Evolutionary conservation across 805 yeast species (phyloP), one percentile per base, ranked within the genome.

Genomic region (Kodamaea lidongshanica): DNA sequence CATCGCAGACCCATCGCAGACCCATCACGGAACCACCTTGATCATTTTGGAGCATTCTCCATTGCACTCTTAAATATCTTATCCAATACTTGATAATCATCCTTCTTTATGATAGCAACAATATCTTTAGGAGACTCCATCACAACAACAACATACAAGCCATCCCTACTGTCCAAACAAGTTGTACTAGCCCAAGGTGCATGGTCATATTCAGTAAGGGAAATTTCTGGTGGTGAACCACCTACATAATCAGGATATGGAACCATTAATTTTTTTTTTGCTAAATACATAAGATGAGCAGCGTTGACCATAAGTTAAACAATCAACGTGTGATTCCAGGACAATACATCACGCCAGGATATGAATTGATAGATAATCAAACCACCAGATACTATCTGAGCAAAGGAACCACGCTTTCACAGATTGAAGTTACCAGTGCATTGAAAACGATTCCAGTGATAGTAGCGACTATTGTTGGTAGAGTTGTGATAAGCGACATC

Each of bases 301-400:
- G 3, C 16, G 16, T 10, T 23, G 14, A 27, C 22, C 24, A 26
- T 21, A 15, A 3, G 7, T 23, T 27, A 25, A 20, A 30, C 22
- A 31, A 37, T 11, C 41, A 29, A 18, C 19, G 34, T 13, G 56
- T 48, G 16, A 39, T 52, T 13, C 95, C 96, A 1, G 95, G 96
- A 0, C 95, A 86, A 44, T 71, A 79, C 23, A 63, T 86, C 14
- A 69, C 77, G 12, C 88, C 92, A 1, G 58, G 67, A 5, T 66
- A 60, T 43, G 65, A 66, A 28, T 31, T 44, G 11, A 48, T 37
- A 9, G 41, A 39, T 11, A 48, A 45, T 4, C 39, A 44, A 5
- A 46, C 44, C 6, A 52, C 62, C 23, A 67, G 64, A 34, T 84
- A 70, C 44, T 48, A 61, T 4, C 57, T 85, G 2, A 94, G 95